phyloP scores from a whole-genome alignment of 1,284 basidiomycete species.

The Anthracocystis setariae region DNA sequence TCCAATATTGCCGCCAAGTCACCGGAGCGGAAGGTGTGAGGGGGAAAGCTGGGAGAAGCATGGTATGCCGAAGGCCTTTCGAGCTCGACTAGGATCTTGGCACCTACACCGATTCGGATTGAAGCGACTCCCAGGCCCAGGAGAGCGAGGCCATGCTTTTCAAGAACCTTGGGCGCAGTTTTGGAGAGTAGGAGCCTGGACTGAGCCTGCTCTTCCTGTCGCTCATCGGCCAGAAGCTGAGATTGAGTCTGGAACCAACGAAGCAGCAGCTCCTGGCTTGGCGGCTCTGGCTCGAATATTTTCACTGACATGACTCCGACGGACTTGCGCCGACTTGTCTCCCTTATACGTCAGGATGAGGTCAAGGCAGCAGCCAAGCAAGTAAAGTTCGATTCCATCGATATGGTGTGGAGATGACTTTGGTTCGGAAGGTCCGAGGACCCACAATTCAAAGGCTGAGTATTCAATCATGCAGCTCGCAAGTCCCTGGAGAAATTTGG shows the following conservation, averaged over 20 bases:
- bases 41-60: conserved; percentile 77
- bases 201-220: conserved; percentile 83
- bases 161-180: conserved; percentile 83
- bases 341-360: not conserved
- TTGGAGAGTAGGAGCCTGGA: conserved; percentile 83
- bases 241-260: conserved; percentile 80
- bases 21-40: conserved; percentile 84
- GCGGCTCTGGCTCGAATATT: conserved; percentile 37
- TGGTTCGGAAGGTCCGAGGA: not conserved
- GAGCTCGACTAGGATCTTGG: conserved; percentile 89
- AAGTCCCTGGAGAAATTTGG: not conserved
- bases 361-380: not conserved
- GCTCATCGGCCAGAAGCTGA: conserved; percentile 76
- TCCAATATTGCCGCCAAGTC: conserved; percentile 86
- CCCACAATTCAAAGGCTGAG: not conserved
- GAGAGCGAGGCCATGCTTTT: conserved; percentile 85
- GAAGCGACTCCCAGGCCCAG: conserved; percentile 77
- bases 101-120: conserved; percentile 83
- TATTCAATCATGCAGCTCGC: not conserved
- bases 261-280: conserved; percentile 54
- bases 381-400: not conserved
- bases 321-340: conserved; percentile 7
- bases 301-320: conserved; percentile 13
- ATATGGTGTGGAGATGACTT: not conserved
- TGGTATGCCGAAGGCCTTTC: conserved; percentile 85